Evolutionary conservation across 1,284 basidiomycete genomes (phyloP).

Genomic region (Ustilago hordei): DNA sequence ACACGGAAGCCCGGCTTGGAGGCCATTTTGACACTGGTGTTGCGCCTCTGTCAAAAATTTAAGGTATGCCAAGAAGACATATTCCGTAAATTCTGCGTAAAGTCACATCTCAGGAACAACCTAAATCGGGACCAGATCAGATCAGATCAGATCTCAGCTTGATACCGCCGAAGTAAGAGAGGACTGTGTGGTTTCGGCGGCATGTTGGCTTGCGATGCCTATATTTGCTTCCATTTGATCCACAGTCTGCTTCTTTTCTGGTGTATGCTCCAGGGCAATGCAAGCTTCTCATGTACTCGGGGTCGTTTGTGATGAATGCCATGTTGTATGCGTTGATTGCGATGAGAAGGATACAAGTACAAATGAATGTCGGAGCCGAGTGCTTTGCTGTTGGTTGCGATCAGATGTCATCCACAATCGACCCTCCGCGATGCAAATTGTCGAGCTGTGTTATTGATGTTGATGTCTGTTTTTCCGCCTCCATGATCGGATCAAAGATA

Average conservation of each 20-base stretch:
- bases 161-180: neutral
- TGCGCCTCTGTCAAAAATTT: neutral
- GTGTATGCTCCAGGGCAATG: neutral
- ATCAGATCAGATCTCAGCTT: neutral
- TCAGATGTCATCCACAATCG: slow-evolving; percentile 40
- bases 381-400: neutral
- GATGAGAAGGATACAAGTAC: slow-evolving; percentile 11
- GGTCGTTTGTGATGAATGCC: neutral
- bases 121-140: neutral
- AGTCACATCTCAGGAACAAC: slow-evolving; percentile 2
- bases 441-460: slow-evolving; percentile 55
- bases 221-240: too few relatives aligned
- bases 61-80: slow-evolving; percentile 1
- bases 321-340: neutral
- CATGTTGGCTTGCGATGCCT: too few relatives aligned
- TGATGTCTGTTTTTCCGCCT: slow-evolving; percentile 32
- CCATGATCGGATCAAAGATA: neutral
- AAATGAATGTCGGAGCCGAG: neutral
- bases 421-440: slow-evolving; percentile 48
- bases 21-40: neutral
- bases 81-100: neutral
- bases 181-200: neutral
- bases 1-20: neutral
- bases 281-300: neutral
- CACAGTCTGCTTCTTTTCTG: too few relatives aligned